Evolutionary conservation across 2,329 filamentous ascomycete species (phyloP), one percentile per base, ranked within the genome.

Genomic region (Botrytis cinerea): DNA sequence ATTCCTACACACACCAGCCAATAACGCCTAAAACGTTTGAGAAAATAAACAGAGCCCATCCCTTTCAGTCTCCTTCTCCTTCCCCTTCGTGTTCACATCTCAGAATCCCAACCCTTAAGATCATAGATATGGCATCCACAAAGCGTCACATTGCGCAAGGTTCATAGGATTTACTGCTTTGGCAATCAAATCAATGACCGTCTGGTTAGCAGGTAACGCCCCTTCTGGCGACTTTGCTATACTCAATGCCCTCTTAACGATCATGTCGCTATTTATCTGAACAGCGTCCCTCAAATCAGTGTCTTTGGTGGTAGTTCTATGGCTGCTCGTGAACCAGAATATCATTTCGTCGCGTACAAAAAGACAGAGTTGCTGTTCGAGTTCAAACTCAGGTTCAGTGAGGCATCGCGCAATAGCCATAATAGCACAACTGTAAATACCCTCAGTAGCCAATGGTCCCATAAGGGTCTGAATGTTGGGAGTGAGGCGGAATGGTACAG

Each of bases 341-440:
- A 95, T 95, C 88, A 99, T 97, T 84, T 99, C 96, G 80, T 99
- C 96, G 10, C 96, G 90, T 75, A 99, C 96, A 82, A 98, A 98
- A 74, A 99, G 89, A 73, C 92, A 93, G 68, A 99, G 88, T 74
- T 97, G 94, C 82, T 98, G 95, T 81, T 97, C 96, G n/a, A 99
- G 88, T 82, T 98, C 95, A 79, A 90, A 88, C 80, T 93, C 90
- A 40, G 95, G 93, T 80, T 98, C 95, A 20, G 95, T 97, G 75
- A 99, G 87, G 83, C 94, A 97, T 64, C 96, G 90, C 10, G 95
- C 95, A 80, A 99, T 97, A 1, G 95, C 94, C 95, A 99, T 98
- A 78, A 99, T 88, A 1, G 94, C 92, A 79, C 93, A 93, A n/a
- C 93, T 92, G 83, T 97, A 99, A 81, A 99, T 97, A 74, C 96